Base-by-base conservation (phyloP, 2,329 filamentous ascomycete species). In the Fusarium secorum region DNA sequence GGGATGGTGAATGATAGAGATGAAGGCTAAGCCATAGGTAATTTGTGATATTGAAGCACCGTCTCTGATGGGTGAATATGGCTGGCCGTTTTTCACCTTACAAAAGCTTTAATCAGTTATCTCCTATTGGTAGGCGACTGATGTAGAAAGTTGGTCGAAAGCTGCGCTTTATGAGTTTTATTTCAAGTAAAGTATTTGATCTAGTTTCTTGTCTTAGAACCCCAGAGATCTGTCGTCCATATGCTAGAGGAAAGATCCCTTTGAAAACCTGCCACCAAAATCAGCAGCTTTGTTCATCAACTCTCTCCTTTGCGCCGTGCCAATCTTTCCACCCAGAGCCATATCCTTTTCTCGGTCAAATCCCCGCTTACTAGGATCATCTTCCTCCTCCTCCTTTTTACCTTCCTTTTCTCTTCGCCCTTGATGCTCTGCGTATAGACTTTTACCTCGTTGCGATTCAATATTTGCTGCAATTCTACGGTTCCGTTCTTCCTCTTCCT, bases 321-420 rank as follows among this genome's bases (percentile, higher is more conserved):
- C 91, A 57, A 98, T 89, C 75, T 88, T 89, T 22, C 89, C 88
- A 13, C 91, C 91, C 5, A 93, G 83, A 41, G 89, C 91, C 89
- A 98, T 97, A 79, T 98, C 96, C 83, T 98, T 98, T 80, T 98
- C 93, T 69, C 90, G 87, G 82, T 98, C 94, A 81, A 98, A 98
- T 0, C 89, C 91, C 66, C 95, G 86, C 81, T 92, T 91, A 80
- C 94, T 97, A 1, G 96, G 95, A 78, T 98, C 95, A 81, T 98
- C 95, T 26, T 96, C 93, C 28, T 96, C 93, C 70, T 93, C 89
- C 68, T 87, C 84, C 68, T 82, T 82, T 46, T 76, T 67, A 36
- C 73, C 61, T 32, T 70, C 76, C 78, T 80, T 65, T 72, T 78
- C 70, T 77, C 78, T 68, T 42, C 56, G 58, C 26, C 60, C 72